Percentiles rank a stretch among this genome's conserved stretches.
Evolutionary conservation across 139 green algal genomes (phyloP).

Genomic region (Diplosphaera chodatii): DNA sequence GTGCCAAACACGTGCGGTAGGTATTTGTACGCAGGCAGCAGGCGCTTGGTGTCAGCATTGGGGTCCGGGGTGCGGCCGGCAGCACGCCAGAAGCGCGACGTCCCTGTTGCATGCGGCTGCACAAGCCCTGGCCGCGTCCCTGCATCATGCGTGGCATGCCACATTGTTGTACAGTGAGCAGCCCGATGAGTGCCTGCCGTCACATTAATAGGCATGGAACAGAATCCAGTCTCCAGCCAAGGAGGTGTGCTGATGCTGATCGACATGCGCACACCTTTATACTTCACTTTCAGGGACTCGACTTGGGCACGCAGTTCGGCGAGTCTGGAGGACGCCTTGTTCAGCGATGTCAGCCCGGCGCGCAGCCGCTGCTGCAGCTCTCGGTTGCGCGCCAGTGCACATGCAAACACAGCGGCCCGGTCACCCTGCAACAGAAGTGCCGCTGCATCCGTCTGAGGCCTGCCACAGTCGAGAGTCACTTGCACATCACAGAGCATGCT

Average conservation of each 20-base stretch:
- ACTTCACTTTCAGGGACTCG: background rate
- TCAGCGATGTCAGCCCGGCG: background rate
- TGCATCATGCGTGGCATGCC: too few species aligned
- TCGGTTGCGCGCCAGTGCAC: background rate
- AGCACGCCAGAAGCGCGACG: slow-evolving; percentile 12
- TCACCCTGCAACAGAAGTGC: background rate
- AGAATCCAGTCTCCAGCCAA: too few species aligned
- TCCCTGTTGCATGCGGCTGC: background rate
- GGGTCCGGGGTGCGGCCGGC: slow-evolving; percentile 2
- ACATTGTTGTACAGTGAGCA: too few species aligned
- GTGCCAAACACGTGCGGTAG: slow-evolving; percentile 9
- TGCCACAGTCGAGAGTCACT: too few species aligned
- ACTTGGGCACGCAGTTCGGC: background rate
- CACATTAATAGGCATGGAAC: too few species aligned
- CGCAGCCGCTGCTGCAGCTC: background rate
- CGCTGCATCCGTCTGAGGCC: too few species aligned
- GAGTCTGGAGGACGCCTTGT: background rate
- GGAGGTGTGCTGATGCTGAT: too few species aligned
- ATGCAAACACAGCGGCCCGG: background rate
- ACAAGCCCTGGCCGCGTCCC: background rate
- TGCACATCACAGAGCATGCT: too few species aligned
- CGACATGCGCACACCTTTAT: too few species aligned
- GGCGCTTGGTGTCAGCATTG: slow-evolving; percentile 10
- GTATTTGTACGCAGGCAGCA: slow-evolving; percentile 3
- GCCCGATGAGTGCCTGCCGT: too few species aligned